Conservation (phyloP, 257 asterid genomes). For the Thymus quinquecostatus region DNA sequence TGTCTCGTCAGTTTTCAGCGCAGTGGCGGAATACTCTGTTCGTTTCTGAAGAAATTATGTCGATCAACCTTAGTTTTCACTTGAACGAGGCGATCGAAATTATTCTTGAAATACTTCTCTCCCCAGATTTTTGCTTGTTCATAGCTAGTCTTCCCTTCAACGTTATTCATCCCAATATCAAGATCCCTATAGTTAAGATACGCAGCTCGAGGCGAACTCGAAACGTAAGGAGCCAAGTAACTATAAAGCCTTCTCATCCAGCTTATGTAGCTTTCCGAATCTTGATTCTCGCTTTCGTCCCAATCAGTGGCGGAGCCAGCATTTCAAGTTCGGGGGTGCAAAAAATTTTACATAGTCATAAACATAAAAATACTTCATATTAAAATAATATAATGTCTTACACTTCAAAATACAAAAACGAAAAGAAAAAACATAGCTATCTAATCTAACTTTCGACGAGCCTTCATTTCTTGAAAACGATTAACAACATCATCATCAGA, state of each 20-base stretch:
- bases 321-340: too few relatives aligned
- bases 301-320: too few relatives aligned
- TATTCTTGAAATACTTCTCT: slow-evolving; percentile 14
- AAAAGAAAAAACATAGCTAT: too few relatives aligned
- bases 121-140: slow-evolving; percentile 16
- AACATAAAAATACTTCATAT: too few relatives aligned
- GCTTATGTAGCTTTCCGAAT: slow-evolving; percentile 13
- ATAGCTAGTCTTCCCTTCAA: not conserved
- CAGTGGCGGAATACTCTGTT: slow-evolving; percentile 13
- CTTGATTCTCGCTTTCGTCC: slow-evolving; percentile 9
- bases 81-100: slow-evolving; percentile 10
- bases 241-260: slow-evolving; percentile 12
- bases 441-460: too few relatives aligned
- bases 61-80: slow-evolving; percentile 21
- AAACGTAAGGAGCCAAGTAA: slow-evolving; percentile 10
- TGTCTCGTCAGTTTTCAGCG: not conserved
- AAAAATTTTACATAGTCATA: too few relatives aligned
- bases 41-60: not conserved
- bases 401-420: too few relatives aligned
- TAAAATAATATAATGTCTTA: too few relatives aligned
- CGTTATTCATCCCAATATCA: slow-evolving; percentile 14
- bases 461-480: too few relatives aligned
- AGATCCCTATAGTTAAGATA: slow-evolving; percentile 27
- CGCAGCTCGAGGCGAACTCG: not conserved
- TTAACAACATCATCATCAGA: too few relatives aligned